Evolutionary conservation across 306 rosid genomes (phyloP), one percentile per base, ranked within the genome.

Genomic region (Cucurbita ficifolia): DNA sequence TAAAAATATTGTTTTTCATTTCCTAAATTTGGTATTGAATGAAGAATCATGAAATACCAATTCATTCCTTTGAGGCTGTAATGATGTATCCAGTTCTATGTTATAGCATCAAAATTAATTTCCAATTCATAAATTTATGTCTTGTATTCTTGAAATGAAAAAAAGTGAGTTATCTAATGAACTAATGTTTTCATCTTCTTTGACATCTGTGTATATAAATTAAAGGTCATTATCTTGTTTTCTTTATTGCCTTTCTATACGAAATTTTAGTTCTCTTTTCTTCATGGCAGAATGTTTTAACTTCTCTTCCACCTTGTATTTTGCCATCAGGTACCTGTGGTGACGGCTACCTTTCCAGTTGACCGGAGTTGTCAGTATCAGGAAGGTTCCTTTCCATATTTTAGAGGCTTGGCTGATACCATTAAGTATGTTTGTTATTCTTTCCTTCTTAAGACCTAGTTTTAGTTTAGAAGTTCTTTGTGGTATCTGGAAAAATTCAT

Each of bases 361-460:
- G 96, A 93, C 79, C 90, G 8, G 57, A 83, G 89, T 77, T 88
- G 98, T 79, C 89, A 83, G 77, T 92, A 92, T 76, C 82, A 33
- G 35, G 96, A 88, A 81, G 98, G 98, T 67, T 82, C 93, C 73
- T 93, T 90, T 82, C 96, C 98, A 21, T 86, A 84, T 82, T 93
- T 90, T 88, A 87, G 84, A 81, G 96, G 98, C 79, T 80, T 93
- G 62, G 78, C 72, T 40, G 96, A 93, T 73, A 88, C 93, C 42
- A 87, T 87, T 35, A 83, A 53, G 98, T 93, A 90, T 55, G 55
- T 19, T 22, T 57, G 57, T 39, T 69, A 18, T 22, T 42, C 74
- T 45, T 24, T 78, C 48, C 29, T 79, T 70, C 53, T 81, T 77
- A 68, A 81, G 18, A 46, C 55, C 48, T 21, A 45, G 9, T 22